Conservation (phyloP, 1,284 basidiomycete species). For the Fereydounia khargensis region DNA sequence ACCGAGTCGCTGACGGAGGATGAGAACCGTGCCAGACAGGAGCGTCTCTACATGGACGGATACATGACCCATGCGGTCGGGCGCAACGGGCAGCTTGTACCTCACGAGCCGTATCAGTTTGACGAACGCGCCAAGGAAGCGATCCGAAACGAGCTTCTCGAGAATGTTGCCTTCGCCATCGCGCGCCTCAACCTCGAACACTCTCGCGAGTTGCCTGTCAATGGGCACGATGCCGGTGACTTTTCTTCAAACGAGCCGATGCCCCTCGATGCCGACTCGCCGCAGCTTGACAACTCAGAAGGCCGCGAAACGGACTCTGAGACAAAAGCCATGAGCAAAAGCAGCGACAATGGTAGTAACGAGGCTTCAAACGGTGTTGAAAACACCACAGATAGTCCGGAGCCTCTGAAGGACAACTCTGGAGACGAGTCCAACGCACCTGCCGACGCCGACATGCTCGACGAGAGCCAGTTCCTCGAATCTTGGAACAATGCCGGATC, state of each 20-base stretch:
- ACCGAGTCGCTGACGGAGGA: conserved; percentile 10
- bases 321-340: too few species aligned
- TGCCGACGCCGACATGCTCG: not conserved
- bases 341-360: too few species aligned
- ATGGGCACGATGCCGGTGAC: not conserved
- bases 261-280: not conserved
- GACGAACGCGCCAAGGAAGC: conserved; percentile 26
- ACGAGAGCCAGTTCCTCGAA: conserved; percentile 2
- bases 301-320: too few species aligned
- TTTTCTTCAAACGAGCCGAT: not conserved
- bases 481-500: conserved; percentile 19
- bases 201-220: not conserved
- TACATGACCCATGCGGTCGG: conserved; percentile 45
- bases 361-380: too few species aligned
- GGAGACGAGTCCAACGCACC: not conserved
- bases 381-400: too few species aligned
- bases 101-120: conserved; percentile 46
- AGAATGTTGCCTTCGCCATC: conserved; percentile 52
- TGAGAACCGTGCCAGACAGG: conserved; percentile 8
- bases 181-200: conserved; percentile 22
- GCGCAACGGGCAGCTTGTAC: conserved; percentile 47
- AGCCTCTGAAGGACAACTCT: too few species aligned
- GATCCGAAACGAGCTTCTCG: conserved; percentile 48
- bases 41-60: conserved; percentile 22
- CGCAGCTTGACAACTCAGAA: not conserved